Percentiles rank a stretch among this genome's conserved stretches.
phyloP scores from a whole-genome alignment of 2,329 filamentous ascomycete genomes.

The Coniochaeta sp. region DNA sequence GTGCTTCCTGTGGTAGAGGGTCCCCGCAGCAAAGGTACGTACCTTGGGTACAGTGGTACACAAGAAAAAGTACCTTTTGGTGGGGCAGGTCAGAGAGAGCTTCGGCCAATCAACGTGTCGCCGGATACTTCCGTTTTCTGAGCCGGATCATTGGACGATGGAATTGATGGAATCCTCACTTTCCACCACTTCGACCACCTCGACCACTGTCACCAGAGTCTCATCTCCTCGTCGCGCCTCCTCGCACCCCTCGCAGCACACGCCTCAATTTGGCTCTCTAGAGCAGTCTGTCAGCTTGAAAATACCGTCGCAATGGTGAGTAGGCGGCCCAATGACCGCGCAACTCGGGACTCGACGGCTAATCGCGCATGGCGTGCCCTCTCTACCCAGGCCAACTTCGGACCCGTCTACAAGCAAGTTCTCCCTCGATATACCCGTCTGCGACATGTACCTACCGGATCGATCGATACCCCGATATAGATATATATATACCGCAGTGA shows the following conservation, averaged over 20 bases:
- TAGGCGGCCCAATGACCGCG: background rate
- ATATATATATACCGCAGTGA: background rate
- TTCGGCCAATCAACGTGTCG: background rate
- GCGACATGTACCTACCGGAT: background rate
- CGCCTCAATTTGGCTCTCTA: slow-evolving; percentile 1
- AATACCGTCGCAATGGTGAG: slow-evolving; percentile 3
- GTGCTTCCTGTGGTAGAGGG: too few species aligned
- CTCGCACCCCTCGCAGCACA: background rate
- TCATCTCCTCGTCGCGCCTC: background rate
- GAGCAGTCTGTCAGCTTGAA: background rate
- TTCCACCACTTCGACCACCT: background rate
- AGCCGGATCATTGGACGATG: slow-evolving; percentile 2
- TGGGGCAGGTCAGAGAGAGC: background rate
- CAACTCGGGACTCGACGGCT: slow-evolving; percentile 10
- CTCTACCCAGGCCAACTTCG: background rate
- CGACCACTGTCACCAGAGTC: background rate
- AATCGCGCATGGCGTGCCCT: slow-evolving; percentile 6
- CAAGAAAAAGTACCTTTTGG: background rate
- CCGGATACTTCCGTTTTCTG: background rate
- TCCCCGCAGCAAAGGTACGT: background rate
- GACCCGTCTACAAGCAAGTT: slow-evolving; percentile 15
- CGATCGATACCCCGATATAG: too few species aligned
- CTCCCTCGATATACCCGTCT: background rate
- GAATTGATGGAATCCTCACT: background rate
- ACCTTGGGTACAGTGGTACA: too few species aligned